phyloP scores from a whole-genome alignment of 257 asterid genomes.

The Ballota nigra region DNA sequence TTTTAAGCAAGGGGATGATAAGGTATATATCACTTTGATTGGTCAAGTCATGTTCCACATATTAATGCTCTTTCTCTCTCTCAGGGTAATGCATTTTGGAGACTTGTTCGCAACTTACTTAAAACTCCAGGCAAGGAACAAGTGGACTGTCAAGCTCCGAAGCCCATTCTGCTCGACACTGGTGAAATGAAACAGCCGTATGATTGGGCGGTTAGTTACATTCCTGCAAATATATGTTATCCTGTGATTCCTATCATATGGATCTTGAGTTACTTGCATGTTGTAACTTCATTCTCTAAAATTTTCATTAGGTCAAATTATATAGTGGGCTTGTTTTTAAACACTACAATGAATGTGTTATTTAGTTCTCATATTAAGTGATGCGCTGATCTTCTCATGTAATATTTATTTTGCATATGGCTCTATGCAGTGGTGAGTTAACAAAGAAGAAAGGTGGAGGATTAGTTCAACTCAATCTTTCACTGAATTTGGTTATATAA shows the following conservation, averaged over 20 bases:
- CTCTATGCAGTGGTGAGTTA: not conserved
- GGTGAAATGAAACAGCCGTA: constrained; percentile 96
- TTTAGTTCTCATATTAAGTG: not conserved
- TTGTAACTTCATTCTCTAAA: not conserved
- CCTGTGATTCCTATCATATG: not conserved
- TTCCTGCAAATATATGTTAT: constrained; percentile 16
- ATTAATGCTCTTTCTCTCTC: constrained; percentile 16
- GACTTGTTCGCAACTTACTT: constrained; percentile 76
- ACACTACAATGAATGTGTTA: not conserved
- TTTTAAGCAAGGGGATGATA: constrained; percentile 91
- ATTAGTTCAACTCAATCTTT: not conserved
- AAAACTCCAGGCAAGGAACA: constrained; percentile 74
- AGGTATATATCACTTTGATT: constrained; percentile 40
- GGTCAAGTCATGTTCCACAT: constrained; percentile 2
- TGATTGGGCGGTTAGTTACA: constrained; percentile 94
- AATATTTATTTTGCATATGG: not conserved
- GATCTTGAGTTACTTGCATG: constrained; percentile 12
- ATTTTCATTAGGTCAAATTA: constrained; percentile 12
- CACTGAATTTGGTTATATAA: not conserved
- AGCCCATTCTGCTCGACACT: constrained; percentile 94
- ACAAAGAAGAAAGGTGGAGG: not conserved
- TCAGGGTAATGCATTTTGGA: constrained; percentile 97
- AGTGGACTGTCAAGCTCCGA: constrained; percentile 79
- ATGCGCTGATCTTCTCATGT: not conserved
- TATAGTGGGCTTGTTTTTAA: constrained; percentile 7